Conservation (phyloP, 345 rosid species). For the Gossypium raimondii region DNA sequence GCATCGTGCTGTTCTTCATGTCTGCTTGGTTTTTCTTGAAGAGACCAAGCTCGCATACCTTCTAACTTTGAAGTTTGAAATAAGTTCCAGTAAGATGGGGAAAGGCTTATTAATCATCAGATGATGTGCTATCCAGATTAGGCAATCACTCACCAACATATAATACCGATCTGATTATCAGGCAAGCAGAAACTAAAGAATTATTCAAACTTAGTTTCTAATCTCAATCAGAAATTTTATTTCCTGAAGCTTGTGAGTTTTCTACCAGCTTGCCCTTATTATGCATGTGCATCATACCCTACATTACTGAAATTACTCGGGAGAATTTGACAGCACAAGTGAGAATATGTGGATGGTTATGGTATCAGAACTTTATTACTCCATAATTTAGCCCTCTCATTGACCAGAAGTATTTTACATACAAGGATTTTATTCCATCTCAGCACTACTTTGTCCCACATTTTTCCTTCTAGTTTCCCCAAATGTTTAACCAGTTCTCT, state of each 20-base stretch:
- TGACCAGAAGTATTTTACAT: not conserved
- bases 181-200: not conserved
- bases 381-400: not conserved
- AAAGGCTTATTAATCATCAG: not conserved
- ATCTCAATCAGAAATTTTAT: not conserved
- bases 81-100: not conserved
- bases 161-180: not conserved
- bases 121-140: not conserved
- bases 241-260: not conserved
- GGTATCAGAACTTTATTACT: not conserved
- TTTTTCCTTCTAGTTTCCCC: not conserved
- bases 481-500: not conserved
- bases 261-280: not conserved
- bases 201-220: slow-evolving; percentile 1
- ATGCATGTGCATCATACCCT: not conserved
- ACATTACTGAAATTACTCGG: not conserved
- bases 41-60: not conserved
- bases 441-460: slow-evolving; percentile 1
- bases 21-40: not conserved
- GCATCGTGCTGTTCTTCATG: not conserved
- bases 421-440: not conserved
- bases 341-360: not conserved
- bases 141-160: not conserved
- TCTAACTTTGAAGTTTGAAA: not conserved
- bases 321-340: not conserved